Evolutionary conservation across 2,329 filamentous ascomycete genomes (phyloP).

Genomic region (Cladosporium sp.): DNA sequence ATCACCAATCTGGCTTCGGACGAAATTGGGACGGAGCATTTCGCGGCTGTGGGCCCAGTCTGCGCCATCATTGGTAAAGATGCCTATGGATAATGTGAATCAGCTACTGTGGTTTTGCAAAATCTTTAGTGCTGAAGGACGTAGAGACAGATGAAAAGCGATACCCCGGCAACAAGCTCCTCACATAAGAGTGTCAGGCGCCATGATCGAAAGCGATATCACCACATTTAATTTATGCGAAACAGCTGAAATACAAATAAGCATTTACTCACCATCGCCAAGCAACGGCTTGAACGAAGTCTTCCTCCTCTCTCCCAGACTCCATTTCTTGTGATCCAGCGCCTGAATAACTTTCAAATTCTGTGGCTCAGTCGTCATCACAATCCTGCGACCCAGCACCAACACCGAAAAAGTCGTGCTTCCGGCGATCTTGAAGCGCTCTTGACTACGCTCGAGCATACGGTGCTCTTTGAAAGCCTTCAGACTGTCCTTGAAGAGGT

Average conservation of each 20-base stretch:
- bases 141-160: too few relatives aligned
- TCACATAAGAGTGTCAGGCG: too few relatives aligned
- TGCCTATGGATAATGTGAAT: conserved; percentile 15
- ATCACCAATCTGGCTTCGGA: conserved; percentile 49
- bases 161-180: too few relatives aligned
- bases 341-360: conserved; percentile 46
- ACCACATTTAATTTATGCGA: too few relatives aligned
- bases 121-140: too few relatives aligned
- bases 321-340: conserved; percentile 45
- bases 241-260: neutral
- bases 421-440: conserved; percentile 31
- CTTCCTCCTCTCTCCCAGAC: conserved; percentile 33
- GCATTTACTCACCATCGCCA: conserved; percentile 35
- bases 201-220: too few relatives aligned
- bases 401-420: conserved; percentile 38
- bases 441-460: conserved; percentile 33
- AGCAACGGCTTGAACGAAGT: conserved; percentile 38
- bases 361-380: conserved; percentile 44
- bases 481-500: conserved; percentile 42
- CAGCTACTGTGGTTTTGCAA: neutral
- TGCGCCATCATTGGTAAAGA: conserved; percentile 45
- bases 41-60: conserved; percentile 36
- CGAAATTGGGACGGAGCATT: conserved; percentile 53
- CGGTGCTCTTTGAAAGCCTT: conserved; percentile 34
- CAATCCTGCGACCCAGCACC: conserved; percentile 29